Evolutionary conservation across 352 stramenopile genomes (phyloP).

Genomic region (Pythium dissotocum): DNA sequence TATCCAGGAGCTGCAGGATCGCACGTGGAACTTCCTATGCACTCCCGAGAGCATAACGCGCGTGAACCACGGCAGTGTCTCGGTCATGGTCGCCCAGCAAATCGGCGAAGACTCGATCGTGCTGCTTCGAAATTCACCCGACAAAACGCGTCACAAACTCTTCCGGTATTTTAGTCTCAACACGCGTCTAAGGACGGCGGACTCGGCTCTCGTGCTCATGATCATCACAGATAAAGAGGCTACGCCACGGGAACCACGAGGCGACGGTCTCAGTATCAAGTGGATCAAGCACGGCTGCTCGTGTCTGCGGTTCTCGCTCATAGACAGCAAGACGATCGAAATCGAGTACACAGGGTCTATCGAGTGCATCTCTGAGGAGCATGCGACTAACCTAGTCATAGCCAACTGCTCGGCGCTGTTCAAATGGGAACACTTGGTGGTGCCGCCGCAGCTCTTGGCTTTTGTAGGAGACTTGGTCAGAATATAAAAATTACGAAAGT

Average conservation of each 20-base stretch:
- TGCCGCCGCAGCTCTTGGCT: background rate
- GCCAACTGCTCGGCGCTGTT: slow-evolving; percentile 4
- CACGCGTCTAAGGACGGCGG: background rate
- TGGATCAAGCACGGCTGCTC: slow-evolving; percentile 18
- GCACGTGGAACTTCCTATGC: slow-evolving; percentile 13
- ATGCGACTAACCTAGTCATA: slow-evolving; percentile 5
- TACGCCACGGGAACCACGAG: background rate
- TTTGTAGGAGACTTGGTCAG: background rate
- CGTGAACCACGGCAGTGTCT: slow-evolving; percentile 11
- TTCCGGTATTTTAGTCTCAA: slow-evolving; percentile 17
- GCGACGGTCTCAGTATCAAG: background rate
- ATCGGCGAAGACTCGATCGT: slow-evolving; percentile 16
- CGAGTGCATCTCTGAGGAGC: slow-evolving; percentile 2
- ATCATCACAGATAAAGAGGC: slow-evolving; percentile 17
- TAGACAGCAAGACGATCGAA: slow-evolving; percentile 2
- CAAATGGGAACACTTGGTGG: background rate
- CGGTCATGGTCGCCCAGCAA: background rate
- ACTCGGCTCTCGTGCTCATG: slow-evolving; percentile 10
- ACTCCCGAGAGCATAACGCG: slow-evolving; percentile 9
- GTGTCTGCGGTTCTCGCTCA: slow-evolving; percentile 5
- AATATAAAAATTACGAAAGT: background rate
- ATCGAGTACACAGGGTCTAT: slow-evolving; percentile 19
- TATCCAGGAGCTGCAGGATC: slow-evolving; percentile 3
- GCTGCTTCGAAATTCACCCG: slow-evolving; percentile 20
- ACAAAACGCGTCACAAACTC: background rate